These are phyloP conservation scores for Yamadazyma taylorii DNA, from an alignment of 1,139 yeast genomes.

Conservation along the genomic window DNA sequence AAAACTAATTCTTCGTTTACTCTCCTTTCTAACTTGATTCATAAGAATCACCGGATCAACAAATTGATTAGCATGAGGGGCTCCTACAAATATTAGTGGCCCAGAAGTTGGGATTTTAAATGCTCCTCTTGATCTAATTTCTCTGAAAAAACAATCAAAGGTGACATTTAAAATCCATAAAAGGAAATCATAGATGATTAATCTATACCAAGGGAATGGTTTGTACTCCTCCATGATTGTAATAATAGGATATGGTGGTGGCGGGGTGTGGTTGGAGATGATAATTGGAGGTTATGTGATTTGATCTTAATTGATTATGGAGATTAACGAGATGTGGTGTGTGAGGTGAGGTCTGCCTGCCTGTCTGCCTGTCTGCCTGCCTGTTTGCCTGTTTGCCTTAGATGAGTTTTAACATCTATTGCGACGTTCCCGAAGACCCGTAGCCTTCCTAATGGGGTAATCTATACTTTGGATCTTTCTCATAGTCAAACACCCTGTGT, in stretches of 20 bases:
- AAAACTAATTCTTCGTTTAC: slow-evolving; percentile 67
- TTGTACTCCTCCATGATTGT: slow-evolving; percentile 9
- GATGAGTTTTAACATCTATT: too few relatives aligned
- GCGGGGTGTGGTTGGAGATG: not conserved
- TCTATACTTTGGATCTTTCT: too few relatives aligned
- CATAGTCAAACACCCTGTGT: too few relatives aligned
- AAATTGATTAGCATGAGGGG: slow-evolving; percentile 97
- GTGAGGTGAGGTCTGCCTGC: too few relatives aligned
- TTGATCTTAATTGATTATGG: too few relatives aligned
- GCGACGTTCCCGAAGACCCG: too few relatives aligned
- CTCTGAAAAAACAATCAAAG: slow-evolving; percentile 73
- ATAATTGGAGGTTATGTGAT: not conserved
- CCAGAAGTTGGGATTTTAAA: slow-evolving; percentile 81
- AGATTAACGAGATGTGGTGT: too few relatives aligned
- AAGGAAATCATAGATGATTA: slow-evolving; percentile 47
- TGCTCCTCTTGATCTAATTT: slow-evolving; percentile 88
- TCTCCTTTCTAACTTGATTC: slow-evolving; percentile 75
- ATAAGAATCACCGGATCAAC: slow-evolving; percentile 86
- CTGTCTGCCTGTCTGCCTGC: too few relatives aligned
- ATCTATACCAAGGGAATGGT: slow-evolving; percentile 30
- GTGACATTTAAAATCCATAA: slow-evolving; percentile 48
- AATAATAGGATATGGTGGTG: not conserved
- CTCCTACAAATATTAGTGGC: slow-evolving; percentile 92
- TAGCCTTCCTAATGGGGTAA: too few relatives aligned
- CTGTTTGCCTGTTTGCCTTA: too few relatives aligned